Base-by-base conservation (phyloP, 176 grass and related monocot genomes). In the Juncus effusus region DNA sequence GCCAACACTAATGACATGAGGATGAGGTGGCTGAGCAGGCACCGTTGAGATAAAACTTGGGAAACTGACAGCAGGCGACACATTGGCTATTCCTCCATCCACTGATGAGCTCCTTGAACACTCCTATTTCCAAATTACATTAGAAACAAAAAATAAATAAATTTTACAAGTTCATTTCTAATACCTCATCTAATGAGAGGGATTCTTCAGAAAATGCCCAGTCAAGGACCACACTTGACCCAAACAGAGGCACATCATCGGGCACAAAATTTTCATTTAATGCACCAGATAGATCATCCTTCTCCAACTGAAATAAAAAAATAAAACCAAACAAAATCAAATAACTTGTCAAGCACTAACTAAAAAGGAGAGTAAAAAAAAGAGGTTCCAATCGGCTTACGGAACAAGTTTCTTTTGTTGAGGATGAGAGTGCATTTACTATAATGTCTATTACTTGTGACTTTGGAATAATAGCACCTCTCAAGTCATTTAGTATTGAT, bases 141-240 rank as follows among this genome's bases (percentile, higher is more conserved):
- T 47, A 47, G 9, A 47, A 47, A 47, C 2, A 47, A 47, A 9
- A 47, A 47, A 47, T 47, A 47, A 47, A 47, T 28, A 28, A 28
- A 28, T 28, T 28, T 47, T 47, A 47, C 4, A 47, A 47, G 9
- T 47, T 47, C 9, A 9, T 47, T 47, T 47, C 4, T 47, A 44
- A 16, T 73, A 92, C 94, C 85, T 93, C 94, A 73, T 99, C 94
- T 82, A 93, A 89, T 59, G 85, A 89, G 64, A 93, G 75, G 73
- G 94, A 93, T 87, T 99, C 94, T 67, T 99, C 94, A 64, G 88
- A 89, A 70, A 84, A 86, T 61, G 78, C 86, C 94, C 94, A 99
- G 44, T 89, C 85, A 79, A 99, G 75, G 16, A 67, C 75, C 59
- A 82, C 76, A 81, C 63, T 78, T 3, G 89, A 93, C 38, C 80